A percentile compares a stretch with the other conserved stretches of the same genome.
These are phyloP conservation scores for Soucietia sequanensis DNA, from an alignment of 805 yeast genomes.

Conservation along the genomic window DNA sequence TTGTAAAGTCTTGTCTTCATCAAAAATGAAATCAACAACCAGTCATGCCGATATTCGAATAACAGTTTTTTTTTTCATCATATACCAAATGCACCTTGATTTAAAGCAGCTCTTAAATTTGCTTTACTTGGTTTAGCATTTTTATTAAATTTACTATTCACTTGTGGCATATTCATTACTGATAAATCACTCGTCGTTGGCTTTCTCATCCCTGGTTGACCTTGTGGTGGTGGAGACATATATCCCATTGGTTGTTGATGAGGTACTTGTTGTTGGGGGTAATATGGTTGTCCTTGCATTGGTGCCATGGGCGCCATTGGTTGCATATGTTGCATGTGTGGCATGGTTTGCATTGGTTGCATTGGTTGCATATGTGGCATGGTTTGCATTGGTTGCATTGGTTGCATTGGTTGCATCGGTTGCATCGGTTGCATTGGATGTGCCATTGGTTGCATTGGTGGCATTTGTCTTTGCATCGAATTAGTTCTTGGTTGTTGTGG, in stretches of 20 bases:
- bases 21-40: background rate
- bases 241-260: background rate
- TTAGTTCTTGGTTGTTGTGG: conserved; percentile 13
- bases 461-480: conserved; percentile 1
- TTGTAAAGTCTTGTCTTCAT: background rate
- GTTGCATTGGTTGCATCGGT: background rate
- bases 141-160: conserved; percentile 28
- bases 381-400: background rate
- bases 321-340: background rate
- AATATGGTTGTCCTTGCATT: too few species aligned
- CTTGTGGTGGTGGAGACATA: conserved; percentile 6
- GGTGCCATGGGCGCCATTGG: background rate
- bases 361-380: background rate
- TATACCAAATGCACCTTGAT: conserved; percentile 69
- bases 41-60: background rate
- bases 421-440: background rate
- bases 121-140: conserved; percentile 51
- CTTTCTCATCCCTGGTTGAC: conserved; percentile 7
- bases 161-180: conserved; percentile 47
- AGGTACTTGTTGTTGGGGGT: too few species aligned
- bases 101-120: conserved; percentile 60
- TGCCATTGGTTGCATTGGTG: background rate
- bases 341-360: conserved; percentile 1
- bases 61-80: too few species aligned
- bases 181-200: conserved; percentile 42